These are phyloP conservation scores for Apophysomyces variabilis DNA, from an alignment of 371 early-diverging fungal species.

Conservation along the genomic window DNA sequence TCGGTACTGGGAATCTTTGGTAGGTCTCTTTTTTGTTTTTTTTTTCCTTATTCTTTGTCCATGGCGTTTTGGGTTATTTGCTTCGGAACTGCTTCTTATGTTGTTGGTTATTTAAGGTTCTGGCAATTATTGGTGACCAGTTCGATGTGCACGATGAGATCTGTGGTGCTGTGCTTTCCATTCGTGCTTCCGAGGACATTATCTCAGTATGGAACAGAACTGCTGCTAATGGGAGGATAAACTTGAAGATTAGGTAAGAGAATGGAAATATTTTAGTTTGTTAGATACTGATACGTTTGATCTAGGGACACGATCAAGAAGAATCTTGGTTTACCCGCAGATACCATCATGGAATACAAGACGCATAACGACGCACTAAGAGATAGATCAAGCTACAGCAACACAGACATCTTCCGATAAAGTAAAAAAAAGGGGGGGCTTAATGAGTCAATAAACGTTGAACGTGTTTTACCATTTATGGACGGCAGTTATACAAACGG, in stretches of 20 bases:
- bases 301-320: constrained; percentile 86
- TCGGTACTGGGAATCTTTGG: constrained; percentile 93
- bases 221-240: constrained; percentile 82
- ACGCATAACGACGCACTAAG: constrained; percentile 87
- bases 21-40: constrained; percentile 23
- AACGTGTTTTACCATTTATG: too few species aligned
- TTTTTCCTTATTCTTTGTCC: too few species aligned
- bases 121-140: constrained; percentile 93
- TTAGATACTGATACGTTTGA: neutral
- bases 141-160: constrained; percentile 91
- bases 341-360: constrained; percentile 95
- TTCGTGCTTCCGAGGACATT: constrained; percentile 93
- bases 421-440: constrained; percentile 9
- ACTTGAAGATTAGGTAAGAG: constrained; percentile 75
- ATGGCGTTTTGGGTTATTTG: neutral
- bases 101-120: constrained; percentile 48
- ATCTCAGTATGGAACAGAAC: constrained; percentile 94
- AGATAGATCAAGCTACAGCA: constrained; percentile 91
- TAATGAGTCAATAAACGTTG: neutral
- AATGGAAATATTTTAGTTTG: neutral
- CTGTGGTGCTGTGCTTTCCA: constrained; percentile 95
- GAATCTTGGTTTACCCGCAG: constrained; percentile 81
- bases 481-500: too few species aligned
- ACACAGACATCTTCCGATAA: constrained; percentile 83
- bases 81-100: neutral